Evolutionary conservation across 75 land plant genomes (phyloP), one percentile per base, ranked within the genome.

Genomic region (Cryptomeria japonica): DNA sequence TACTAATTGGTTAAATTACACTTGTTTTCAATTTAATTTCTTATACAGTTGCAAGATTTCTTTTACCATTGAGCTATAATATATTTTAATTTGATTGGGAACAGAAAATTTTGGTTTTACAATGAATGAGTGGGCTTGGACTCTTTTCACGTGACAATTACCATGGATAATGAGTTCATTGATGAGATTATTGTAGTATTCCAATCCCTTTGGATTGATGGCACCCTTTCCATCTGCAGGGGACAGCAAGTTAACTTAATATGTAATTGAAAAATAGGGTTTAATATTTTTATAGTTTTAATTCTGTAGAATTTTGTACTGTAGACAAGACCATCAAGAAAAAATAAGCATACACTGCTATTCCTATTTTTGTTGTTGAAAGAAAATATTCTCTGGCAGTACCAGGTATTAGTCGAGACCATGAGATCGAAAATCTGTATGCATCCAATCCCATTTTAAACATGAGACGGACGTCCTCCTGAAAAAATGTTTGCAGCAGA

Each of bases 341-440:
- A 58, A 58, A 15, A n/a, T n/a, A 4, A 58, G 11, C 22, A 47
- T 2, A 42, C 47, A 84, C 46, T 37, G 53, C 47, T 3, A 42
- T 42, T 32, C 25, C 47, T 44, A 44, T 44, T 44, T 44, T 44
- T 44, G 7, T 6, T 44, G 55, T 13, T 51, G 55, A 51, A 51
- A 12, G 16, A 51, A 87, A 46, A 76, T 39, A 51, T 0, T 9
- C 5, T 38, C 15, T 58, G 28, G 49, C 31, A 64, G 2, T 85
- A 88, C 93, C 85, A 75, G 93, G 93, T 53, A 93, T 55, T 1
- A 93, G 83, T 32, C 94, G 90, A 16, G 92, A 22, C 92, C 94
- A 91, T 47, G 94, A 87, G 36, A 93, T 84, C 7, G 94, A 93
- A 53, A 93, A 91, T 39, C 93, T 90, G 80, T 93, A 91, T 19